Evolutionary conservation across 2,329 filamentous ascomycete genomes (phyloP), one percentile per base, ranked within the genome.

Genomic region (Dactylonectria estremocensis): DNA sequence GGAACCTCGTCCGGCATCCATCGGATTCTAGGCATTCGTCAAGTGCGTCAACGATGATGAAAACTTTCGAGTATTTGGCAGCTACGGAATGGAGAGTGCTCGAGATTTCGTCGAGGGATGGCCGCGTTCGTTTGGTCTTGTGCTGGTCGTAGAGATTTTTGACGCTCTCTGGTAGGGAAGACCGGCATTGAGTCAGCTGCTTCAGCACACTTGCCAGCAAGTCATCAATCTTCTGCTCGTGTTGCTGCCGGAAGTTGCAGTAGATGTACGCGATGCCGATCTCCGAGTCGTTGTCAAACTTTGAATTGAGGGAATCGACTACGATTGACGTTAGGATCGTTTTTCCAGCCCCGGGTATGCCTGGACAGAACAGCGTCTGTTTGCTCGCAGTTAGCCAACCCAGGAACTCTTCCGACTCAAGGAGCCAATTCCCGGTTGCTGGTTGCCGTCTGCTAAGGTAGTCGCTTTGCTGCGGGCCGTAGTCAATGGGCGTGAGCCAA

Each of bases 401-500:
- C 18, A 20, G 18, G 9, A 20, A 46, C 43, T 46, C 43, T 2
- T 9, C 9, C 11, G 43, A 46, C 8, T 46, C 8, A n/a, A 22
- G 13, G 20, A 20, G 18, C 43, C n/a, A 46, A 9, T 22, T n/a
- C 8, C 81, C 80, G 3, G 83, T 85, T 13, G 75, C 75, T 22
- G 60, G 31, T 24, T 84, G 77, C 37, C 76, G 74, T n/a, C 72
- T 67, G 61, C 83, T 67, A n/a, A 78, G 74, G 50, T 83, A 80
- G 9, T 62, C 76, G 24, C 86, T 83, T 46, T 84, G 77, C 24
- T 28, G 24, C 24, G 13, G 72, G 9, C 65, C 67, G 63, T 82
- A 83, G 43, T 83, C 73, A 3, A 74, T 58, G 4, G 75, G 68
- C 0, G 81, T 79, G 22, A 86, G 68, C 84, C 83, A 86, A 10